These are phyloP conservation scores for Boletus rubropictus DNA, from an alignment of 768 basidiomycete species.

Conservation along the genomic window DNA sequence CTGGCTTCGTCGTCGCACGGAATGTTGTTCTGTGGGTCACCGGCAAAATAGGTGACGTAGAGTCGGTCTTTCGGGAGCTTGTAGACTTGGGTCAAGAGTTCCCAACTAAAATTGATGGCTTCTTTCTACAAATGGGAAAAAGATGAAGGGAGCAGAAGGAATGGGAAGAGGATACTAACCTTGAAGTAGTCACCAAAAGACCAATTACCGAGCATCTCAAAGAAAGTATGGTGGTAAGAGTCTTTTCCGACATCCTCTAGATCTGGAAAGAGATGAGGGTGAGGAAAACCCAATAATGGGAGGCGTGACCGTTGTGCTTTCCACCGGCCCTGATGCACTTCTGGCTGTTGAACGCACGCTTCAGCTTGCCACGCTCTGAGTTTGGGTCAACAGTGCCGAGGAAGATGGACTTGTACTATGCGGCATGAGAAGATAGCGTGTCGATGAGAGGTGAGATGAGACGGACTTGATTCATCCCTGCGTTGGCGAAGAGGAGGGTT, in stretches of 20 bases:
- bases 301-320: conserved; percentile 84
- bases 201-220: conserved; percentile 99
- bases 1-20: conserved; percentile 87
- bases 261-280: conserved; percentile 44
- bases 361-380: conserved; percentile 84
- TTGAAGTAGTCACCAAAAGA: conserved; percentile 99
- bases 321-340: conserved; percentile 99
- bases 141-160: not conserved
- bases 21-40: conserved; percentile 78
- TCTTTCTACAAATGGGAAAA: conserved; percentile 61
- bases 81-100: conserved; percentile 86
- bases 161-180: conserved; percentile 36
- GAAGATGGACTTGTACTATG: conserved; percentile 92
- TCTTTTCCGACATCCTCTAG: conserved; percentile 99
- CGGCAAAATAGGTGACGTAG: conserved; percentile 98
- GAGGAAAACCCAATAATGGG: not conserved
- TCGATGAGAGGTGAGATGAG: not conserved
- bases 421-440: conserved; percentile 12
- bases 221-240: conserved; percentile 96
- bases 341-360: conserved; percentile 92
- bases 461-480: conserved; percentile 89
- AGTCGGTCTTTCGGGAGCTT: conserved; percentile 83
- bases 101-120: conserved; percentile 90
- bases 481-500: conserved; percentile 95
- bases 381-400: conserved; percentile 96